These are phyloP conservation scores for Picochlorum sp. DNA, from an alignment of 139 green algal species.

Conservation along the genomic window DNA sequence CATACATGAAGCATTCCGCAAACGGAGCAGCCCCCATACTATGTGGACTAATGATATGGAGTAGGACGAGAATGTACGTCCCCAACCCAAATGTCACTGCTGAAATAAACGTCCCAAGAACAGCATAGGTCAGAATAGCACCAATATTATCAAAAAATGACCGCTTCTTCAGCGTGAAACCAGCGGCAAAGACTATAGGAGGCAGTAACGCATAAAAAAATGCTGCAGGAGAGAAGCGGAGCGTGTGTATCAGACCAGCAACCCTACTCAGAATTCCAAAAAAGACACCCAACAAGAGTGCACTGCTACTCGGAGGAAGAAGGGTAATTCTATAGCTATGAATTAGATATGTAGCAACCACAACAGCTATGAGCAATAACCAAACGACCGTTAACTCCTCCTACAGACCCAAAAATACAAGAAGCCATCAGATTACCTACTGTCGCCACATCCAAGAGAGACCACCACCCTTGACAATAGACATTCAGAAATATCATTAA, in stretches of 20 bases:
- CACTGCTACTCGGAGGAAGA: constrained; percentile 33
- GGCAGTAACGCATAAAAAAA: constrained; percentile 61
- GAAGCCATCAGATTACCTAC: too few relatives aligned
- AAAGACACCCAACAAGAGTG: constrained; percentile 43
- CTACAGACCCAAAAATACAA: not conserved
- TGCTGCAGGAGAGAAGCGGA: constrained; percentile 37
- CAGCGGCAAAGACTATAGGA: constrained; percentile 68
- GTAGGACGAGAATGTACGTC: constrained; percentile 44
- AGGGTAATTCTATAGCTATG: constrained; percentile 30
- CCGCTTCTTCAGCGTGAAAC: constrained; percentile 44
- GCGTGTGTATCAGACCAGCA: constrained; percentile 22
- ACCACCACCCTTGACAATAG: too few relatives aligned
- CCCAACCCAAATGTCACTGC: constrained; percentile 50
- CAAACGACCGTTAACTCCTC: constrained; percentile 41
- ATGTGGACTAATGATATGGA: constrained; percentile 31
- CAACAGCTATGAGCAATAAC: constrained; percentile 36
- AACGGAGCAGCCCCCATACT: constrained; percentile 35
- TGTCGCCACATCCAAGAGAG: too few relatives aligned
- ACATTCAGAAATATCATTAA: not conserved
- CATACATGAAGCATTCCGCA: constrained; percentile 52
- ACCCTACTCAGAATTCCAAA: constrained; percentile 18
- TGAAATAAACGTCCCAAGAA: constrained; percentile 52
- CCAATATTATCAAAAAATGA: constrained; percentile 35
- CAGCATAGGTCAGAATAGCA: constrained; percentile 29
- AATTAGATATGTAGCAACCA: constrained; percentile 42